Conservation (phyloP, 2,329 filamentous ascomycete species). For the Trichophaea hybrida region DNA sequence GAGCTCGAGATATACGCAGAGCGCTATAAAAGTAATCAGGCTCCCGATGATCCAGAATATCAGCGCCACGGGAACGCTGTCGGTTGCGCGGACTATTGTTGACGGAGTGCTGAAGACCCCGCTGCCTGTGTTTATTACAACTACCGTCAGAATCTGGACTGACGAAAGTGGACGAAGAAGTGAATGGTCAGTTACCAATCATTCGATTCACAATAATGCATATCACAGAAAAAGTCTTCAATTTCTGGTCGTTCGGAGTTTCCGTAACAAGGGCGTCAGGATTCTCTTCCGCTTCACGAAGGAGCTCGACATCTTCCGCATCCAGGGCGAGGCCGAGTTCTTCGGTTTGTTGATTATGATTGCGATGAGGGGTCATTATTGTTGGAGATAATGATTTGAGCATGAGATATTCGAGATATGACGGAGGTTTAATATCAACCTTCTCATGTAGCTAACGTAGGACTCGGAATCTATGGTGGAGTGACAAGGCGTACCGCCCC, state of each 20-base stretch:
- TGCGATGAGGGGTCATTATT: too few species aligned
- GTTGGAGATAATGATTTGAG: too few species aligned
- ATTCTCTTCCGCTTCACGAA: slow-evolving; percentile 5
- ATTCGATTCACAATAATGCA: slow-evolving; percentile 24
- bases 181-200: slow-evolving; percentile 16
- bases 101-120: slow-evolving; percentile 39
- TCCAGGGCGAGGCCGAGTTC: slow-evolving; percentile 4
- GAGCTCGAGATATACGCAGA: slow-evolving; percentile 34
- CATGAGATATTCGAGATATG: background rate
- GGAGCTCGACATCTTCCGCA: slow-evolving; percentile 4
- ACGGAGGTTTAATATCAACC: too few species aligned
- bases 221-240: slow-evolving; percentile 16
- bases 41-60: slow-evolving; percentile 39
- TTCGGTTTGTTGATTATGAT: background rate
- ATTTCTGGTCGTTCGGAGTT: slow-evolving; percentile 13
- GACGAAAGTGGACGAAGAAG: background rate
- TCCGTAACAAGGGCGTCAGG: slow-evolving; percentile 10
- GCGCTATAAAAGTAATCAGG: slow-evolving; percentile 33
- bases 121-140: slow-evolving; percentile 30
- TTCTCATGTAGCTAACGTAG: too few species aligned
- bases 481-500: too few species aligned
- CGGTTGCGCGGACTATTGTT: slow-evolving; percentile 34
- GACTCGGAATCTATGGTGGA: too few species aligned
- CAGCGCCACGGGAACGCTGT: slow-evolving; percentile 36
- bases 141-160: background rate